Evolutionary conservation across 2,329 filamentous ascomycete genomes (phyloP).

Genomic region (Cladophialophora bantiana): DNA sequence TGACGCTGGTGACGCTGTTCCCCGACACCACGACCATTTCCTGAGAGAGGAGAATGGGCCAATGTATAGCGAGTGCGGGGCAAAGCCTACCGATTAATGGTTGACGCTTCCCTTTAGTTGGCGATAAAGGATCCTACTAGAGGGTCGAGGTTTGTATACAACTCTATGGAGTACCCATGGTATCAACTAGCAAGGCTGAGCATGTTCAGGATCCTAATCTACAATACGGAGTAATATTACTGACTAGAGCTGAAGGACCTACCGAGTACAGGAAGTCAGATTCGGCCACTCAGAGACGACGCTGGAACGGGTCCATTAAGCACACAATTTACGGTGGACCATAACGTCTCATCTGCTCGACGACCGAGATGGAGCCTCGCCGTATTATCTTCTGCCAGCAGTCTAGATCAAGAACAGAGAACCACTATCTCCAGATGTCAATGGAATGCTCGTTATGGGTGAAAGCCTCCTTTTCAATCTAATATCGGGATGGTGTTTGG

Average conservation of each 20-base stretch:
- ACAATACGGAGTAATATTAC: constrained; percentile 3
- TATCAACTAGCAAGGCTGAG: constrained; percentile 28
- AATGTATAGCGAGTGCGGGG: constrained; percentile 18
- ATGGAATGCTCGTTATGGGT: not conserved
- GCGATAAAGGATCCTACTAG: constrained; percentile 5
- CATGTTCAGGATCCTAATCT: constrained; percentile 27
- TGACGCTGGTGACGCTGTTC: constrained; percentile 1
- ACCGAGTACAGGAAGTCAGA: not conserved
- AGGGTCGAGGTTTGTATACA: constrained; percentile 3
- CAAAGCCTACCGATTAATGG: not conserved
- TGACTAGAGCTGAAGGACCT: constrained; percentile 7
- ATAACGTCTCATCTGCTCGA: not conserved
- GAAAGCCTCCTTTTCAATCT: too few relatives aligned
- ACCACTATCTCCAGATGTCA: not conserved
- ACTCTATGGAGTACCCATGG: not conserved
- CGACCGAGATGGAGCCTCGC: too few relatives aligned
- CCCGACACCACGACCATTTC: constrained; percentile 6
- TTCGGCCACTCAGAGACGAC: constrained; percentile 13
- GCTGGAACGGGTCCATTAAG: not conserved
- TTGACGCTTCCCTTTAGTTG: not conserved
- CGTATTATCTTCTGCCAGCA: too few relatives aligned
- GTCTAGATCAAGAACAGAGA: too few relatives aligned
- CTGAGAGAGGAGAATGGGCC: not conserved
- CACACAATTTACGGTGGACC: constrained; percentile 20
- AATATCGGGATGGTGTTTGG: too few relatives aligned